Evolutionary conservation across 2,329 filamentous ascomycete genomes (phyloP).

Genomic region (Claviceps cyperi): DNA sequence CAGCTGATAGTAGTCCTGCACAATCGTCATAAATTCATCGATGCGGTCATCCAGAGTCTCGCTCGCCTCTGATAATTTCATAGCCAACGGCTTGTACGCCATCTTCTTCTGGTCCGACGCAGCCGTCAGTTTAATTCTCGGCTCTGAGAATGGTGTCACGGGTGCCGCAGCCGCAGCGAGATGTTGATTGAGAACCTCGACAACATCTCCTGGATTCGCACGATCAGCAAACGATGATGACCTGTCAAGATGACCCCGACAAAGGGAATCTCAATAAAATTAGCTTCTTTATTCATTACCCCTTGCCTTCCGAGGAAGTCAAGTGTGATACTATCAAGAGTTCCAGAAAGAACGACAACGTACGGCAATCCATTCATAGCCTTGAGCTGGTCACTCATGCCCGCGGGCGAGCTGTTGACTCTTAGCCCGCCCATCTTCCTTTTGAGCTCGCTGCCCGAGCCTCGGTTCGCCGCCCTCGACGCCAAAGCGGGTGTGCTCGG

Average conservation of each 20-base stretch:
- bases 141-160: constrained; percentile 55
- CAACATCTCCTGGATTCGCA: constrained; percentile 61
- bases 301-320: too few relatives aligned
- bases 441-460: constrained; percentile 17
- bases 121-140: constrained; percentile 71
- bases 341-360: constrained; percentile 5
- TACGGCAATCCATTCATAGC: constrained; percentile 16
- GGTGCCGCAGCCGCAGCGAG: constrained; percentile 53
- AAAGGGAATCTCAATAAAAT: not conserved
- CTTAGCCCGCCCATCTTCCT: constrained; percentile 18
- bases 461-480: constrained; percentile 25
- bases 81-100: constrained; percentile 79
- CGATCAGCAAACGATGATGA: constrained; percentile 52
- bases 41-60: constrained; percentile 92
- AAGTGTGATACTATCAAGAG: too few relatives aligned
- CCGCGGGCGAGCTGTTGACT: constrained; percentile 20
- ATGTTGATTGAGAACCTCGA: constrained; percentile 72
- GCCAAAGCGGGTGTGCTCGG: constrained; percentile 43
- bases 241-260: constrained; percentile 6
- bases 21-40: constrained; percentile 66
- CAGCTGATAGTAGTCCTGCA: constrained; percentile 60
- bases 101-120: constrained; percentile 86
- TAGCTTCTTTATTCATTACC: too few relatives aligned
- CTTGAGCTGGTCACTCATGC: constrained; percentile 20
- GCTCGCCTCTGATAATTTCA: constrained; percentile 86